Percentiles rank a stretch among this genome's conserved stretches.
Evolutionary conservation across 352 stramenopile genomes (phyloP).

Genomic region (Phytophthora gonapodyides): DNA sequence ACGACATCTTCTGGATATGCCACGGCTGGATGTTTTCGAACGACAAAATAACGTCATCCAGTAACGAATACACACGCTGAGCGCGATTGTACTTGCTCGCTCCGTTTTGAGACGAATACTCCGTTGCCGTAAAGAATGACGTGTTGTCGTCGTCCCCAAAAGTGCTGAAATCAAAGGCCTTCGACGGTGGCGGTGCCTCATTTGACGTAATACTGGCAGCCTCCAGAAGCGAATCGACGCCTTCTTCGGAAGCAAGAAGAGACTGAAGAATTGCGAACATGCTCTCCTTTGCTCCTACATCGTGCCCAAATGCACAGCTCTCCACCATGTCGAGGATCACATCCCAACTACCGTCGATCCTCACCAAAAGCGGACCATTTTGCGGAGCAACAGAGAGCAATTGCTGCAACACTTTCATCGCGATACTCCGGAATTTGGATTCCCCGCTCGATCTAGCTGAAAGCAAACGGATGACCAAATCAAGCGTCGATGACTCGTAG

Average conservation of each 20-base stretch:
- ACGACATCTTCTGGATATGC: conserved; percentile 79
- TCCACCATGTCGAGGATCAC: conserved; percentile 54
- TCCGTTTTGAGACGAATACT: conserved; percentile 51
- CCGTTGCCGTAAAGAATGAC: conserved; percentile 59
- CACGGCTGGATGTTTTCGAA: conserved; percentile 79
- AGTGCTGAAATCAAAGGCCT: conserved; percentile 42
- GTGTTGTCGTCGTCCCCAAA: conserved; percentile 52
- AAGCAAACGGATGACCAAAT: conserved; percentile 49
- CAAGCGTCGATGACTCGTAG: conserved; percentile 70
- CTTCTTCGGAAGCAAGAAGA: conserved; percentile 54
- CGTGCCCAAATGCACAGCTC: conserved; percentile 42
- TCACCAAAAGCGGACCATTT: conserved; percentile 51
- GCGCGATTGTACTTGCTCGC: conserved; percentile 37
- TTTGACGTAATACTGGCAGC: conserved; percentile 1
- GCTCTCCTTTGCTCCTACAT: conserved; percentile 50
- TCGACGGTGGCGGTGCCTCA: conserved; percentile 20
- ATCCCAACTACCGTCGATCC: conserved; percentile 54
- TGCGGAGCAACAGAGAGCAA: conserved; percentile 50
- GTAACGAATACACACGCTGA: conserved; percentile 58
- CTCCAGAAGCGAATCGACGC: conserved; percentile 46
- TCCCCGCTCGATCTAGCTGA: conserved; percentile 20
- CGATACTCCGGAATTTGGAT: conserved; percentile 32
- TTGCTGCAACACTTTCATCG: conserved; percentile 46
- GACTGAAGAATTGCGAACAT: conserved; percentile 61
- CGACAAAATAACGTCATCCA: conserved; percentile 70